Evolutionary conservation across 352 stramenopile genomes (phyloP), one percentile per base, ranked within the genome.

Genomic region (Phytophthora aleatoria): DNA sequence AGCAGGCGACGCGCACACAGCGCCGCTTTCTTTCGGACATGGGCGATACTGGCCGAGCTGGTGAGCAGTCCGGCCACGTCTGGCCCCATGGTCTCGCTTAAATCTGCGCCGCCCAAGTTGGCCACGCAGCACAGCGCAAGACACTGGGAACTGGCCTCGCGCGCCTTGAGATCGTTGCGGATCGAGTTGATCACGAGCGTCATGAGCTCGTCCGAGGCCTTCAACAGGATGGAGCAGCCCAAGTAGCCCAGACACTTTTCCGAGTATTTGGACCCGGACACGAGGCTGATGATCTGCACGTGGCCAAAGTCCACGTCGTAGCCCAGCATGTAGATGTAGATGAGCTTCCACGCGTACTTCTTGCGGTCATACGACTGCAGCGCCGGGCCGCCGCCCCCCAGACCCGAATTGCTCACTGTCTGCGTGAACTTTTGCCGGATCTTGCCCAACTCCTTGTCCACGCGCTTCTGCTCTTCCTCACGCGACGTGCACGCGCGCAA

Each of bases 261-360:
- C 47, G 85, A 94, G 73, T 97, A 97, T 71, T 98, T 99, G 31
- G 85, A 76, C 20, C 91, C 97, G 13, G 85, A 89, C 20, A 99
- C 95, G 45, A 99, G 80, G 35, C 95, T 97, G 61, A 99, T 94
- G 33, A 99, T 82, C 81, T 99, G 96, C 74, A 98, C 95, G 73
- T 99, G 96, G 31, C 97, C 97, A 87, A 99, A 99, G 74, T 99
- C 96, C 53, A 99, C 96, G 77, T 99, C 97, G 76, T 99, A 99
- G 57, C 97, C 97, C 48, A 99, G 77, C 80, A 99, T 98, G 77
- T 98, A 98, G 76, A 99, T 99, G 81, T 99, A 99, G 27, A 99
- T 97, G 58, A 99, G 81, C 83, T 99, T 99, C 97, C 96, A 99
- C 49, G 98, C 95, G 77, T 99, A 99, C 77, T 99, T 99, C 73